Percentiles rank a stretch among this genome's conserved stretches.
These are phyloP conservation scores for Penicillium diatomitis DNA, from an alignment of 495 filamentous ascomycete genomes.

Conservation along the genomic window DNA sequence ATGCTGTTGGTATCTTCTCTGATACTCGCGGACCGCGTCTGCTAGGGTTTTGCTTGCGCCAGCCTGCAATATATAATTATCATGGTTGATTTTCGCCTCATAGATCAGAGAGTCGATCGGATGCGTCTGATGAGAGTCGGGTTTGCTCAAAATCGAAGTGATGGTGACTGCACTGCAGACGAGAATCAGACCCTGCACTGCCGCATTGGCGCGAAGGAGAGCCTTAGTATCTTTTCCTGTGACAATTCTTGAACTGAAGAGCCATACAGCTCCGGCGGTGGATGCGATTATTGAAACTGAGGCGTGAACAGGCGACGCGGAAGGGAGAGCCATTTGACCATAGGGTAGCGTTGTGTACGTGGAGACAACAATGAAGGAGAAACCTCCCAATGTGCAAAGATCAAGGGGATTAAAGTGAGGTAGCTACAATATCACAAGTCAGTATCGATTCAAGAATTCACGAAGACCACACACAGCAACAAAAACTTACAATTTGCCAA, in stretches of 20 bases:
- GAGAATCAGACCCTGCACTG: conserved; percentile 19
- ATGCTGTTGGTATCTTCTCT: conserved; percentile 34
- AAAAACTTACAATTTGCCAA: conserved; percentile 31
- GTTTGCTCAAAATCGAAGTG: conserved; percentile 21
- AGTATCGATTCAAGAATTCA: neutral
- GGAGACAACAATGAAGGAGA: conserved; percentile 23
- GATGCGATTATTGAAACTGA: conserved; percentile 10
- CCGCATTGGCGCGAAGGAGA: conserved; percentile 21
- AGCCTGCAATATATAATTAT: conserved; percentile 27
- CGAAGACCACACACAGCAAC: neutral
- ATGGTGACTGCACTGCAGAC: conserved; percentile 20
- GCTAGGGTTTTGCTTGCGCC: conserved; percentile 27
- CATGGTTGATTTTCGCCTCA: conserved; percentile 28
- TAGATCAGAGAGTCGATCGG: conserved; percentile 43
- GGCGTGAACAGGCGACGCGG: conserved; percentile 15
- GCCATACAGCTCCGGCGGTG: conserved; percentile 17
- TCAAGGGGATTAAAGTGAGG: conserved; percentile 26
- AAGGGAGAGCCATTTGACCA: conserved; percentile 27
- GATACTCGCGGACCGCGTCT: conserved; percentile 34
- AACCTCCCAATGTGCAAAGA: conserved; percentile 25
- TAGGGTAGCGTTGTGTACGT: conserved; percentile 17
- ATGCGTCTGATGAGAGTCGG: conserved; percentile 22
- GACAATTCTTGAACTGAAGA: conserved; percentile 20
- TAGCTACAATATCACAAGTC: conserved; percentile 19
- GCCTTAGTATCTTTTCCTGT: conserved; percentile 24